phyloP scores from a whole-genome alignment of 192 early-diverging fungal species.

The Rhizoclosmatium globosum region DNA sequence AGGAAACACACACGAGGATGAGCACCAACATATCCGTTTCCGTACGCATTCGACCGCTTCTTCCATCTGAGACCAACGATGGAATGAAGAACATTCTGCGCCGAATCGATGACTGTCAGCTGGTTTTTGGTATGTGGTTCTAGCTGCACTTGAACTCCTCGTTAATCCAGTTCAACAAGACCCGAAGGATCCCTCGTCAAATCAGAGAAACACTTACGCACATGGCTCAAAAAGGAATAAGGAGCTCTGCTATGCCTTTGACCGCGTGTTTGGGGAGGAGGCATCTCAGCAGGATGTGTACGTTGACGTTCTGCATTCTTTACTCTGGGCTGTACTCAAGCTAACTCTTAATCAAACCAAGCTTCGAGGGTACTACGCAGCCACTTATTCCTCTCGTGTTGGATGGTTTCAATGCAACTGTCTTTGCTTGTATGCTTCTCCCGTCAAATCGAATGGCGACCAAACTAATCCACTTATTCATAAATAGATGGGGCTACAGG shows the following conservation, averaged over 20 bases:
- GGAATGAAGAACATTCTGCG: neutral
- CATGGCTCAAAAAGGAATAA: conserved; percentile 40
- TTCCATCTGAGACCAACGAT: neutral
- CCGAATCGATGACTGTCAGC: conserved; percentile 10
- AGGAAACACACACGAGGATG: neutral
- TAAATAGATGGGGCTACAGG: conserved; percentile 4
- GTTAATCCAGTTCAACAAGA: neutral
- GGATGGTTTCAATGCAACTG: conserved; percentile 83
- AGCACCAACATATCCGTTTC: conserved; percentile 23
- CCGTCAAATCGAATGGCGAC: too few species aligned
- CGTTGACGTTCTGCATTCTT: neutral
- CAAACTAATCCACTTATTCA: too few species aligned
- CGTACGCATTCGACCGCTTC: conserved; percentile 29
- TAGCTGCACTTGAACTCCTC: neutral
- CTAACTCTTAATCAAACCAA: neutral
- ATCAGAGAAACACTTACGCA: conserved; percentile 22
- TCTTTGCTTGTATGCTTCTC: conserved; percentile 72
- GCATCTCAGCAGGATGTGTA: conserved; percentile 72
- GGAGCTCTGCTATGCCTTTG: conserved; percentile 78
- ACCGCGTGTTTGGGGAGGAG: conserved; percentile 77
- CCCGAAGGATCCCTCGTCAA: neutral
- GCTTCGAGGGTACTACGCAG: conserved; percentile 70
- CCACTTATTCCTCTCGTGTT: conserved; percentile 75
- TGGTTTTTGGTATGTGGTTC: conserved; percentile 13
- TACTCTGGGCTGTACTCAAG: neutral